Base-by-base conservation (phyloP, 2,329 filamentous ascomycete species). In the Metarhizium anisopliae region DNA sequence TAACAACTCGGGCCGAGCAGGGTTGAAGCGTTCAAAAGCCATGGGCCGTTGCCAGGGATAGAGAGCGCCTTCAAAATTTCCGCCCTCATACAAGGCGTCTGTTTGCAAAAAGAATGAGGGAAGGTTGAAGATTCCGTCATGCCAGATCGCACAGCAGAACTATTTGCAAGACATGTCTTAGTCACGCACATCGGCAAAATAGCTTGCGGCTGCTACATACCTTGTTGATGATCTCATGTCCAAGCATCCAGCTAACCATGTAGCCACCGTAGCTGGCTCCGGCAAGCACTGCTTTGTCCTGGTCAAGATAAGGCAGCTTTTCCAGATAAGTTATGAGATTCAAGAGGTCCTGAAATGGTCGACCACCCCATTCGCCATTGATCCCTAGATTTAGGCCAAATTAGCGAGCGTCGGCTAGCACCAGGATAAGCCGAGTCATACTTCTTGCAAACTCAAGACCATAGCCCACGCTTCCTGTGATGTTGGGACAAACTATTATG, bases 171-270 rank as follows among this genome's bases (percentile, higher is more conserved):
- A 43, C 11, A n/a, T 16, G 43, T 18, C 1, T 25, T 47, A 20
- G 20, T 14, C 13, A 47, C 13, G 43, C 20, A 7, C 25, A 10
- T 3, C 20, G 25, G 8, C 13, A 10, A 13, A 47, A 11, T 25
- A 10, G 43, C 7, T 2, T 25, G 18, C 13, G 7, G 4, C 40
- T 5, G 8, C 1, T 2, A 59, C 64, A 53, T 56, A 72, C 70
- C 55, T 67, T 77, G 47, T 76, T 75, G 11, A 75, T 79, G 2
- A 84, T 67, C 0, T 74, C 69, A 25, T 82, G 75, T 0, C 79
- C 79, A 51, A 81, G 73, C 25, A 84, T 75, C 77, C 79, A 83
- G 61, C 81, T 80, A 60, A 82, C 74, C 77, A 84, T 77, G 65
- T 81, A 84, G 10, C 79, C 81, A n/a, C 81, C 81, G 57, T 79